Evolutionary conservation across 768 basidiomycete genomes (phyloP).

Genomic region (Calocybe cyanea): DNA sequence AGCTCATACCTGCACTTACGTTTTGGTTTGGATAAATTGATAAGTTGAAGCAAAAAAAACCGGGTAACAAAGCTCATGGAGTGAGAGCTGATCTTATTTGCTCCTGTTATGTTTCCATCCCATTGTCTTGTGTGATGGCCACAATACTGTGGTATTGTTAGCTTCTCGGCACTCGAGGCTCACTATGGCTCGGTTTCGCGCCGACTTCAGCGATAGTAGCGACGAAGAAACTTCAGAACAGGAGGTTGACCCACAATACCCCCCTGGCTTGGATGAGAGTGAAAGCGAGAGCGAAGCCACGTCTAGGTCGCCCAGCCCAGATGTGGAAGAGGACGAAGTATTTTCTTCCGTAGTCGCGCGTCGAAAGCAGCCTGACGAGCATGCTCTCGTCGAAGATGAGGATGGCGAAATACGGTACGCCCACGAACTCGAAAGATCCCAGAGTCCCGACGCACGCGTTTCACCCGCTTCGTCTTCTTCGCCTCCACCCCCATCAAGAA

Average conservation of each 20-base stretch:
- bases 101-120: slow-evolving; percentile 1
- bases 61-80: background rate
- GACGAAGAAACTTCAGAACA: slow-evolving; percentile 34
- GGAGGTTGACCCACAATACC: slow-evolving; percentile 16
- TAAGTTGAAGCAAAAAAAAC: too few relatives aligned
- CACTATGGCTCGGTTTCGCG: slow-evolving; percentile 66
- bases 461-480: slow-evolving; percentile 28
- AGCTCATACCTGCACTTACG: too few relatives aligned
- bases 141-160: background rate
- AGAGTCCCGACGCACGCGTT: slow-evolving; percentile 20
- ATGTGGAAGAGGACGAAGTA: slow-evolving; percentile 51
- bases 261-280: slow-evolving; percentile 29
- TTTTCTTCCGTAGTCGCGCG: slow-evolving; percentile 22
- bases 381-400: slow-evolving; percentile 52
- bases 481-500: slow-evolving; percentile 30
- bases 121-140: background rate
- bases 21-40: too few relatives aligned
- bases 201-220: slow-evolving; percentile 58
- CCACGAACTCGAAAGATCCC: slow-evolving; percentile 33
- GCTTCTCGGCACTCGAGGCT: slow-evolving; percentile 2
- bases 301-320: slow-evolving; percentile 35
- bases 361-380: slow-evolving; percentile 26
- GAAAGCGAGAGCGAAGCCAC: slow-evolving; percentile 30
- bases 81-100: background rate
- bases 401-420: slow-evolving; percentile 45